Percentiles rank a stretch among this genome's conserved stretches.
Conservation (phyloP, 306 rosid genomes). For the Quercus engelmannii region DNA sequence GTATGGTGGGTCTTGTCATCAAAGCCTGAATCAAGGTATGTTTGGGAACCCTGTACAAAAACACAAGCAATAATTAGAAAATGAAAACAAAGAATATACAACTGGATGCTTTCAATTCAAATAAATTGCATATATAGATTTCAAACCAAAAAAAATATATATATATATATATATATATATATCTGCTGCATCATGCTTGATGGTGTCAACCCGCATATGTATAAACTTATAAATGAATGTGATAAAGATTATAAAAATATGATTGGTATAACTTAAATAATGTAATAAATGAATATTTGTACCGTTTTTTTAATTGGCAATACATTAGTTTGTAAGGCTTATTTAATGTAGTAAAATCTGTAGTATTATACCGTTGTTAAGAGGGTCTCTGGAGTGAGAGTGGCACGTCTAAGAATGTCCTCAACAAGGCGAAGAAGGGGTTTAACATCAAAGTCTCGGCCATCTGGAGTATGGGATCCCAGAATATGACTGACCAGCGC, state of each 20-base stretch:
- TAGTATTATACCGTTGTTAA: slow-evolving; percentile 23
- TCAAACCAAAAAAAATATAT: no score
- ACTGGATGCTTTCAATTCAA: neutral
- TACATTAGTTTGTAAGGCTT: no score
- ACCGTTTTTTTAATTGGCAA: no score
- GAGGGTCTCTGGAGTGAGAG: slow-evolving; percentile 15
- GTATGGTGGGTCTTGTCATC: slow-evolving; percentile 36
- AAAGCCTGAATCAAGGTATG: slow-evolving; percentile 12
- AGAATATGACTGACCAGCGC: slow-evolving; percentile 42
- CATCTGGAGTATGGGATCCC: slow-evolving; percentile 49
- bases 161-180: no score
- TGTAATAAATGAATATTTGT: no score
- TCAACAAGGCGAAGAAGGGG: slow-evolving; percentile 55
- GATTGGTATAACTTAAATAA: no score
- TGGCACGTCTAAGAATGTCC: slow-evolving; percentile 43
- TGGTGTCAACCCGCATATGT: no score
- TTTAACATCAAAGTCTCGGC: slow-evolving; percentile 32
- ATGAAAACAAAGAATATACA: neutral
- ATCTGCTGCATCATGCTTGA: no score
- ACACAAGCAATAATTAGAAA: neutral
- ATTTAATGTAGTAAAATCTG: no score
- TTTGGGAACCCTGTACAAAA: slow-evolving; percentile 29
- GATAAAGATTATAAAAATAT: no score
- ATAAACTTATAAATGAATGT: no score
- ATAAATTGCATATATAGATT: no score